phyloP scores from a whole-genome alignment of 495 filamentous ascomycete species.

The Physcia stellaris region DNA sequence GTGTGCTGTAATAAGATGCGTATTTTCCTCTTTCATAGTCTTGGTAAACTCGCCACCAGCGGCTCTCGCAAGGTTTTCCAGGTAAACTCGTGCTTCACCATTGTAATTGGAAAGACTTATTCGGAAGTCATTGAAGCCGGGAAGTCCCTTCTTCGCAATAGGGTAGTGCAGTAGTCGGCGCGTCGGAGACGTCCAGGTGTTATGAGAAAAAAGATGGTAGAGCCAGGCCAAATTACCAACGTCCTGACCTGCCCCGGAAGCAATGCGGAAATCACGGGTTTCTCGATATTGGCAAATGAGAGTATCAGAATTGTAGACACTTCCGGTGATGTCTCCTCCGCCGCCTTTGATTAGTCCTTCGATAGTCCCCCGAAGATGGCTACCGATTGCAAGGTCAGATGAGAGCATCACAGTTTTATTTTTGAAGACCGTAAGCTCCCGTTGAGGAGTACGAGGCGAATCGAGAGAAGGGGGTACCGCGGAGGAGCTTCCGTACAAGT shows the following conservation, averaged over 20 bases:
- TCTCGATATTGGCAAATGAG: conserved; percentile 82
- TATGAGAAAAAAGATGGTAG: conserved; percentile 77
- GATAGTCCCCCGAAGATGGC: conserved; percentile 51
- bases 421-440: conserved; percentile 38
- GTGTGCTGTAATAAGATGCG: conserved; percentile 86
- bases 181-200: conserved; percentile 73
- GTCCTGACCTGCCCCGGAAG: conserved; percentile 58
- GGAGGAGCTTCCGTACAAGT: conserved; percentile 62
- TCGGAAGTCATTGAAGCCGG: conserved; percentile 58
- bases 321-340: conserved; percentile 52
- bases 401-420: conserved; percentile 42
- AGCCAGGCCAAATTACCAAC: conserved; percentile 92
- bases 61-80: conserved; percentile 80
- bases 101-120: conserved; percentile 94
- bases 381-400: conserved; percentile 55
- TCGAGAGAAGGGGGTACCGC: conserved; percentile 42
- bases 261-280: conserved; percentile 60
- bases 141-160: conserved; percentile 55
- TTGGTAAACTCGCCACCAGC: conserved; percentile 80
- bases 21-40: conserved; percentile 86
- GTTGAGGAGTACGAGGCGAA: conserved; percentile 18
- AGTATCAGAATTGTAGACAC: conserved; percentile 59
- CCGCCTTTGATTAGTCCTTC: conserved; percentile 51
- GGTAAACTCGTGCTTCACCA: conserved; percentile 81
- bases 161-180: conserved; percentile 82